Evolutionary conservation across 495 filamentous ascomycete genomes (phyloP), one percentile per base, ranked within the genome.

Genomic region (Aspergillus bertholletiae): DNA sequence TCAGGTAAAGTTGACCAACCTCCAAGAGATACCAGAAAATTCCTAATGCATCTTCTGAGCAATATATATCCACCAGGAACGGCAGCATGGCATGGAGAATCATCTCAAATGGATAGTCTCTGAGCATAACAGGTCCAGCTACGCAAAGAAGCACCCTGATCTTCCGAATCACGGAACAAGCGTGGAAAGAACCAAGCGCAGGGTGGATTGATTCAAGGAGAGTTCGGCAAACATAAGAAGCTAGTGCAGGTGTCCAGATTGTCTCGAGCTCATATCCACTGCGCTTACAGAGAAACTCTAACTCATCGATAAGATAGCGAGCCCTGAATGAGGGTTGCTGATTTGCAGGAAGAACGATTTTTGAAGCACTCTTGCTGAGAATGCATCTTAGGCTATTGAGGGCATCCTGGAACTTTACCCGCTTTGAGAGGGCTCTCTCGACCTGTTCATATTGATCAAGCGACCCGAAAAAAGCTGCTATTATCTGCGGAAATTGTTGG

Each of bases 91-190:
- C 83, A 60, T 91, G 88, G 22, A 97, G 74, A 1, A 92, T 74
- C 91, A 96, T 95, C 63, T 97, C 90, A n/a, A 97, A 70, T 6
- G 90, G 88, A 69, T 97, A 97, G 1, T 86, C 87, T 46, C 82
- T 70, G 37, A 87, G 73, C 23, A 88, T 89, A 17, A 83, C 75
- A 17, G 77, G 62, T 7, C 90, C 91, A 40, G 90, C 86, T 55
- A 97, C 68, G 46, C 84, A 89, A 20, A 97, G 77, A 13, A 97
- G 68, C 22, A 96, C 82, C 47, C 91, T 79, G 30, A 97, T 80
- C 58, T 92, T 96, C 28, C 92, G 85, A 37, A 99, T 81, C 3
- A 96, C 84, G 8, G 89, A 84, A 63, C 89, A 96, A 32, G 88
- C 86, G 70, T 96, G 86, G 12, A 96, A 74, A 15, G 93, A 87